Evolutionary conservation across 225 moss, liverwort and hornwort genomes (phyloP).

Genomic region (Pseudisothecium myosuroides): DNA sequence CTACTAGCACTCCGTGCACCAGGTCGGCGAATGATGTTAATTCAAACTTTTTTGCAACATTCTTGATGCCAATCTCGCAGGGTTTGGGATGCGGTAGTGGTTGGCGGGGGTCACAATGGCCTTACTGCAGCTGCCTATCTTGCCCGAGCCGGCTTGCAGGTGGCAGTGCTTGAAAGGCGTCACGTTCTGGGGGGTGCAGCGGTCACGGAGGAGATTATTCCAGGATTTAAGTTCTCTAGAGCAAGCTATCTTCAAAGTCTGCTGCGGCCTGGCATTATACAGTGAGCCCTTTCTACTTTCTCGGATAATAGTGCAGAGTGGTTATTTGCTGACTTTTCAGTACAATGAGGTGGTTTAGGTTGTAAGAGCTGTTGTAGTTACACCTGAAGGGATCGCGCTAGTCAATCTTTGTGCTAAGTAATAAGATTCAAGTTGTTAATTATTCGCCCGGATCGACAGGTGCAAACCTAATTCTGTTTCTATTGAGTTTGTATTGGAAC

Average conservation of each 20-base stretch:
- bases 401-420: not conserved
- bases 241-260: slow-evolving; percentile 94
- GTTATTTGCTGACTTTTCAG: not conserved
- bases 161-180: slow-evolving; percentile 72
- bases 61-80: slow-evolving; percentile 20
- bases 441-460: not conserved
- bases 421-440: not conserved
- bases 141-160: slow-evolving; percentile 65
- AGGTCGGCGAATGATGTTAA: not conserved
- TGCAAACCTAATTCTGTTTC: not conserved
- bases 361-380: not conserved
- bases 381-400: not conserved
- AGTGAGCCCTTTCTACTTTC: slow-evolving; percentile 22
- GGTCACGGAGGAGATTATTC: slow-evolving; percentile 80
- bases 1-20: not conserved
- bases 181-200: slow-evolving; percentile 82
- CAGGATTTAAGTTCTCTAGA: slow-evolving; percentile 89
- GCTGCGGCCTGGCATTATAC: slow-evolving; percentile 70
- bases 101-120: slow-evolving; percentile 91
- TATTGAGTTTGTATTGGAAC: not conserved
- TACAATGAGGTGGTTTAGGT: not conserved
- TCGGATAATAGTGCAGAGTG: not conserved
- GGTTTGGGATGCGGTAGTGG: slow-evolving; percentile 78
- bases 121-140: slow-evolving; percentile 87
- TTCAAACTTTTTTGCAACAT: not conserved